phyloP scores from a whole-genome alignment of 176 grass and related monocot genomes.

The Alopecurus myosuroides region DNA sequence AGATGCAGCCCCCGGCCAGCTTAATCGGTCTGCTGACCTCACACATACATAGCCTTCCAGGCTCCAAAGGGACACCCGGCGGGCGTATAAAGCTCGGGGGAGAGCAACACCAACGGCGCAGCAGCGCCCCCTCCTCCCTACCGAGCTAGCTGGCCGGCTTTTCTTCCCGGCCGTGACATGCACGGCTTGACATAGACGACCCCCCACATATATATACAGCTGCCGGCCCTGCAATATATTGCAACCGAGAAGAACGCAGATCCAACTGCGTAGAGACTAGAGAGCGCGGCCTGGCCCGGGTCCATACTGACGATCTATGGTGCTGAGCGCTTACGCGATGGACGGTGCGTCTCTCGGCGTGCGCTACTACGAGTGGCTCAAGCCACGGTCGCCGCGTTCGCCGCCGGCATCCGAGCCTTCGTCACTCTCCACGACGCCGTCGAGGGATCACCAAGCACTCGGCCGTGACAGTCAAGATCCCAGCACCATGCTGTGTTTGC shows the following conservation, averaged over 20 bases:
- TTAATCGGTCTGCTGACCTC: slow-evolving; percentile 2
- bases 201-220: slow-evolving; percentile 33
- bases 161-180: background rate
- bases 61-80: slow-evolving; percentile 10
- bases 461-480: background rate
- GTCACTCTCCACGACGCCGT: background rate
- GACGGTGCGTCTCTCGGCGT: slow-evolving; percentile 18
- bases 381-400: slow-evolving; percentile 6
- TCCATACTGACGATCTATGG: background rate
- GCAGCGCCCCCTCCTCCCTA: background rate
- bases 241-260: background rate
- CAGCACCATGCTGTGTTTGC: slow-evolving; percentile 42
- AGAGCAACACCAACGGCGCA: slow-evolving; percentile 32
- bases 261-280: background rate
- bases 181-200: slow-evolving; percentile 51
- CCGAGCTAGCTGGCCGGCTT: background rate
- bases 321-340: slow-evolving; percentile 36
- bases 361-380: slow-evolving; percentile 56
- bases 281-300: too few relatives aligned
- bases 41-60: background rate
- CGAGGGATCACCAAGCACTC: background rate
- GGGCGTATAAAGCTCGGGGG: slow-evolving; percentile 27
- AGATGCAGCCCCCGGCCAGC: background rate
- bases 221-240: background rate
- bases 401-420: background rate